These are phyloP conservation scores for Erysimum pusillum DNA, from an alignment of 441 rosid genomes.

Conservation along the genomic window DNA sequence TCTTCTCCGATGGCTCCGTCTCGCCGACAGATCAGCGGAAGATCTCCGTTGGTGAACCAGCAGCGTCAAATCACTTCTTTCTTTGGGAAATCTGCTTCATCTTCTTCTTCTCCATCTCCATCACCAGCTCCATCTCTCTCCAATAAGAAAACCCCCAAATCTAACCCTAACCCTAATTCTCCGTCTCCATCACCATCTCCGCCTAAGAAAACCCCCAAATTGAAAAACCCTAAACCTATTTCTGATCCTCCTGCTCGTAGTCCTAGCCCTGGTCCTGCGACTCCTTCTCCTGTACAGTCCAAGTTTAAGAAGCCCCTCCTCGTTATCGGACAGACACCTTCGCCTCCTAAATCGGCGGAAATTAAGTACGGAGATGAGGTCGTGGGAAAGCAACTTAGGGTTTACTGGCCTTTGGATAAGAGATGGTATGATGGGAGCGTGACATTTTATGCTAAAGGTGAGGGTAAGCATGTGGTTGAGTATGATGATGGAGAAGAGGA, in stretches of 20 bases:
- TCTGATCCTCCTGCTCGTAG: constrained; percentile 51
- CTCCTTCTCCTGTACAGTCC: constrained; percentile 76
- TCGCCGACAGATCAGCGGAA: constrained; percentile 74
- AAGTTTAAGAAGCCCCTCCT: constrained; percentile 68
- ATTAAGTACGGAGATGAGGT: constrained; percentile 67
- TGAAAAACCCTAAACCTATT: constrained; percentile 38
- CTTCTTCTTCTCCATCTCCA: constrained; percentile 70
- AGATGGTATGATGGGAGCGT: constrained; percentile 86
- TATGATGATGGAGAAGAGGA: constrained; percentile 94
- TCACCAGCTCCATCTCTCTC: constrained; percentile 55
- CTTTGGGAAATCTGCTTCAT: constrained; percentile 53
- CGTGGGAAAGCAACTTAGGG: constrained; percentile 70
- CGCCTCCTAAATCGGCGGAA: constrained; percentile 46
- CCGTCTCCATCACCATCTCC: constrained; percentile 54
- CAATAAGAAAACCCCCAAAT: constrained; percentile 51
- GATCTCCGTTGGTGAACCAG: constrained; percentile 91
- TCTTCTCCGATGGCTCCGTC: constrained; percentile 67
- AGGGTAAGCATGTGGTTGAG: constrained; percentile 75
- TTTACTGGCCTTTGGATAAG: constrained; percentile 97
- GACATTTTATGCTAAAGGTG: constrained; percentile 52
- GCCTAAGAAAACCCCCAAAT: constrained; percentile 49
- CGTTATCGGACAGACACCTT: constrained; percentile 66
- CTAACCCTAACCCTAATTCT: constrained; percentile 48
- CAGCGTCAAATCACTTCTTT: constrained; percentile 86
- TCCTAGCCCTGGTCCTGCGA: constrained; percentile 63